These are phyloP conservation scores for Blastocystis sp. DNA, from an alignment of 352 stramenopile genomes.

Conservation along the genomic window DNA sequence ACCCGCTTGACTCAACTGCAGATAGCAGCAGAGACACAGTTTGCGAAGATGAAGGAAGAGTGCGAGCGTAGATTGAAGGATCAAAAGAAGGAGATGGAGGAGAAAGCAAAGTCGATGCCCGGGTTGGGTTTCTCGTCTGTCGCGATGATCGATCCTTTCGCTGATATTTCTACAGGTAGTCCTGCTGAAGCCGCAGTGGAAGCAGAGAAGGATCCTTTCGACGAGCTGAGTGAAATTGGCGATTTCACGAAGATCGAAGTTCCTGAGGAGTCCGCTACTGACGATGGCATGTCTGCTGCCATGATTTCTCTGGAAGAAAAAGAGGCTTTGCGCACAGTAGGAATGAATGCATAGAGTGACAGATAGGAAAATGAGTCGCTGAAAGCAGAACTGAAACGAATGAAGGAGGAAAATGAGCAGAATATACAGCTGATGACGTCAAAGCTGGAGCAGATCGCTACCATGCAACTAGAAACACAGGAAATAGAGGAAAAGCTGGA, in stretches of 20 bases:
- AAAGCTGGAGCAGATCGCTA: conserved; percentile 44
- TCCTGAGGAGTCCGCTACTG: background rate
- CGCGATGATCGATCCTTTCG: conserved; percentile 36
- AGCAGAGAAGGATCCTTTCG: background rate
- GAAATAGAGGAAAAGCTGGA: conserved; percentile 25
- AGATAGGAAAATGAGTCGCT: conserved; percentile 30
- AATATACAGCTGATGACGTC: conserved; percentile 21
- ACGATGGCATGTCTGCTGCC: background rate
- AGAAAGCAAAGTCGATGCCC: background rate
- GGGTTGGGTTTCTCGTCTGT: background rate
- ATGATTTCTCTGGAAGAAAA: background rate
- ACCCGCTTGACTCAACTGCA: background rate
- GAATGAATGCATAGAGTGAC: background rate
- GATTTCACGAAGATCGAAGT: background rate
- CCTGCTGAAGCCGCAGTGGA: background rate
- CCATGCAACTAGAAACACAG: conserved; percentile 37
- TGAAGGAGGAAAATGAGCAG: conserved; percentile 52
- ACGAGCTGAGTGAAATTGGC: background rate
- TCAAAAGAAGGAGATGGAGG: conserved; percentile 32
- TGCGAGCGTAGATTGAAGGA: background rate
- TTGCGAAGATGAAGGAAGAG: conserved; percentile 14
- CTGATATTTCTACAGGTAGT: background rate
- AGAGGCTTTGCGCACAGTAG: background rate
- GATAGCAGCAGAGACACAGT: background rate
- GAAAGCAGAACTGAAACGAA: background rate